Conservation (phyloP, 106 monocot genomes). For the Dactylorhiza incarnata region DNA sequence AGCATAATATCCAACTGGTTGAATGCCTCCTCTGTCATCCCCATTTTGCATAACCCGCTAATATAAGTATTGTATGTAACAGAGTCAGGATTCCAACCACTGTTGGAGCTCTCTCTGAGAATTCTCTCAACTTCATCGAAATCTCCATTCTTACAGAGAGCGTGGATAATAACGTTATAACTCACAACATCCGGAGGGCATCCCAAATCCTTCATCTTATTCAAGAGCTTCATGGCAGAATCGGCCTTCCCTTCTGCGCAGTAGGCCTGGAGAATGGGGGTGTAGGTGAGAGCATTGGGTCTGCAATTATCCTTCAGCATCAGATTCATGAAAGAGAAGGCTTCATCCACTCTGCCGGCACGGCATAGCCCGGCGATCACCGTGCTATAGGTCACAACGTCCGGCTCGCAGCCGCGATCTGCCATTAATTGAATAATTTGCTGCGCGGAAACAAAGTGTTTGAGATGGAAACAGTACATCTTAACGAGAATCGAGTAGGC, state of each 20-base stretch:
- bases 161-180: conserved; percentile 40
- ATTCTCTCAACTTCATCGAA: conserved; percentile 34
- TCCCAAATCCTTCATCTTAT: conserved; percentile 28
- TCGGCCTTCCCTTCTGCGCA: conserved; percentile 25
- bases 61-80: conserved; percentile 50
- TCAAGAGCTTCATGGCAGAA: conserved; percentile 23
- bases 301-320: conserved; percentile 19
- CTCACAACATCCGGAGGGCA: conserved; percentile 35
- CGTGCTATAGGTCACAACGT: conserved; percentile 39
- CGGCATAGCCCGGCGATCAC: conserved; percentile 36
- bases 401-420: conserved; percentile 22
- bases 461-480: conserved; percentile 23
- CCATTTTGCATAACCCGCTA: conserved; percentile 39
- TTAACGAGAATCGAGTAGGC: conserved; percentile 39
- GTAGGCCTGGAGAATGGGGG: conserved; percentile 32
- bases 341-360: conserved; percentile 35
- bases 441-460: conserved; percentile 25
- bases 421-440: conserved; percentile 26
- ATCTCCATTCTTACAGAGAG: conserved; percentile 30
- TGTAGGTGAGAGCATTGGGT: conserved; percentile 24
- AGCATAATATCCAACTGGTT: conserved; percentile 32
- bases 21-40: conserved; percentile 30
- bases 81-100: conserved; percentile 46
- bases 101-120: conserved; percentile 20
- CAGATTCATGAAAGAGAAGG: conserved; percentile 20